These are phyloP conservation scores for Aspergillus terreus DNA, from an alignment of 2,329 filamentous ascomycete species.

Conservation along the genomic window DNA sequence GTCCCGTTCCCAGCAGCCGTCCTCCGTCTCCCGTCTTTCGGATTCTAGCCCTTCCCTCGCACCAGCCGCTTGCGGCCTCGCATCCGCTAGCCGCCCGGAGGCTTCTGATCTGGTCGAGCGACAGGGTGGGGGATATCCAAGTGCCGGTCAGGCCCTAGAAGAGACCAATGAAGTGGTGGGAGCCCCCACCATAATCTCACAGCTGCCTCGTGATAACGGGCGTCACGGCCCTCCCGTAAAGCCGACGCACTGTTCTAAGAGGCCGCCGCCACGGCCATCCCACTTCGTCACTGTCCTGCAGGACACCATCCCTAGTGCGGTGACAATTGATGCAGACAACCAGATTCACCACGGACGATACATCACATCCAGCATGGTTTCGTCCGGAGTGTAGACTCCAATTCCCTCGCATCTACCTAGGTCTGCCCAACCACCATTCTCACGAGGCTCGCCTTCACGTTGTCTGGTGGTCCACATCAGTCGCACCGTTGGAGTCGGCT, in stretches of 20 bases:
- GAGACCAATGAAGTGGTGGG: slow-evolving; percentile 10
- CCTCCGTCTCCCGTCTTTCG: no score
- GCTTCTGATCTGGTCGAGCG: background rate
- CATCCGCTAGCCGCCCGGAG: background rate
- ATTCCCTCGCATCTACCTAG: slow-evolving; percentile 2
- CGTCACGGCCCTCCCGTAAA: background rate
- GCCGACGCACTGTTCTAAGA: background rate
- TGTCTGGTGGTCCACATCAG: slow-evolving; percentile 5
- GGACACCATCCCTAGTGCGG: slow-evolving; percentile 5
- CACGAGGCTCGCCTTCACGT: slow-evolving; percentile 12
- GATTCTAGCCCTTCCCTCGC: background rate
- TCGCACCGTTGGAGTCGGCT: slow-evolving; percentile 8
- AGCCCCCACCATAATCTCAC: slow-evolving; percentile 13
- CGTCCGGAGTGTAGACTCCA: background rate
- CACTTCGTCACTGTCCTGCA: slow-evolving; percentile 5
- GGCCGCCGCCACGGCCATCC: background rate
- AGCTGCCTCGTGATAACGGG: slow-evolving; percentile 7
- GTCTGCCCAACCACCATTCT: background rate
- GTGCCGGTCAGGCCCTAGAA: background rate
- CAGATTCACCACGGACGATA: slow-evolving; percentile 3
- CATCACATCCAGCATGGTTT: slow-evolving; percentile 2
- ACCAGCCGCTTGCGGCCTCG: background rate
- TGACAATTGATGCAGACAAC: slow-evolving; percentile 11
- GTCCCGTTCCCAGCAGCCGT: no score
- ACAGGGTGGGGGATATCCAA: background rate